These are phyloP conservation scores for Penicillium taxi DNA, from an alignment of 495 filamentous ascomycete genomes.

Conservation along the genomic window DNA sequence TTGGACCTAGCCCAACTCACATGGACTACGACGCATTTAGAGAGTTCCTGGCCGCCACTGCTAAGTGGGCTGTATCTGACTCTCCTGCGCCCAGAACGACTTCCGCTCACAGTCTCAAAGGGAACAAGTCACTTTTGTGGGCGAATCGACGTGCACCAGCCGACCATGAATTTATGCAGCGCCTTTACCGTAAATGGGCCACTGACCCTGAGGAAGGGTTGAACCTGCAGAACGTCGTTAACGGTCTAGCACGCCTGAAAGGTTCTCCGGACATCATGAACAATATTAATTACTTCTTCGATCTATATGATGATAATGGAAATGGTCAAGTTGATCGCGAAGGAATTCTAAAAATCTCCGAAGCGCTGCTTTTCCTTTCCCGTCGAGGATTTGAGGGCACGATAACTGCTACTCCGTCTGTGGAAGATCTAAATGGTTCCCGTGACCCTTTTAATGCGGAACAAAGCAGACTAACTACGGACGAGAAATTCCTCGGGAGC, in stretches of 20 bases:
- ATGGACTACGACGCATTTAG: slow-evolving; percentile 97
- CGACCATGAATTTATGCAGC: slow-evolving; percentile 90
- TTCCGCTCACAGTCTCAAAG: slow-evolving; percentile 44
- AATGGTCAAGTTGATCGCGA: slow-evolving; percentile 95
- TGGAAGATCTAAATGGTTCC: slow-evolving; percentile 27
- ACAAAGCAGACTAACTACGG: slow-evolving; percentile 39
- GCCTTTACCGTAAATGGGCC: slow-evolving; percentile 86
- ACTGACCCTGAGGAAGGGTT: slow-evolving; percentile 63
- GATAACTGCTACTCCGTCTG: slow-evolving; percentile 43
- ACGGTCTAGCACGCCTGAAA: slow-evolving; percentile 81
- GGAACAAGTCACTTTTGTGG: slow-evolving; percentile 50
- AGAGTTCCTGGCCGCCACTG: slow-evolving; percentile 81
- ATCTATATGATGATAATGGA: slow-evolving; percentile 87
- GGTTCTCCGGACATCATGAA: slow-evolving; percentile 94
- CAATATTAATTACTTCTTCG: slow-evolving; percentile 93
- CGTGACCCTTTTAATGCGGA: slow-evolving; percentile 20
- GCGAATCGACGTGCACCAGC: slow-evolving; percentile 79
- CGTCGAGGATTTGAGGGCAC: slow-evolving; percentile 73
- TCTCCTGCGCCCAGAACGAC: too few species aligned
- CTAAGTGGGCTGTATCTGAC: slow-evolving; percentile 87
- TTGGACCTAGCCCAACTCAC: slow-evolving; percentile 76
- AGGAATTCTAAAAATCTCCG: slow-evolving; percentile 89
- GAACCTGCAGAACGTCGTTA: slow-evolving; percentile 83
- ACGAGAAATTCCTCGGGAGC: slow-evolving; percentile 81
- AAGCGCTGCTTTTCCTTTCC: slow-evolving; percentile 87